These are phyloP conservation scores for Pinus tabuliformis DNA, from an alignment of 75 land plant genomes.

Conservation along the genomic window DNA sequence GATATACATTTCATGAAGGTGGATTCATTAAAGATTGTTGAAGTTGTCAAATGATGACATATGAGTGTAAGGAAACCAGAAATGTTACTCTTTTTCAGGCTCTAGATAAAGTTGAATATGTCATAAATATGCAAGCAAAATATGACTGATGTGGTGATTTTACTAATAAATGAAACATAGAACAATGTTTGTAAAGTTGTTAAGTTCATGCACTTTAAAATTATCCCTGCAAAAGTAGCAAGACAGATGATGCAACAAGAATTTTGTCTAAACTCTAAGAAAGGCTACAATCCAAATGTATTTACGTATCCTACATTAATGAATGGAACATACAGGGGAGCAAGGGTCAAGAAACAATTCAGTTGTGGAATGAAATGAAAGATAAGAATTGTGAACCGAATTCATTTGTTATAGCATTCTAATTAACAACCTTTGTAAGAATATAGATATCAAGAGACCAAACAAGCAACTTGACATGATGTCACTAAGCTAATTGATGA, in stretches of 20 bases:
- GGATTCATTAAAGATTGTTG: too few relatives aligned
- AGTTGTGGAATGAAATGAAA: slow-evolving; percentile 44
- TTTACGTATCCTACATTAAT: slow-evolving; percentile 61
- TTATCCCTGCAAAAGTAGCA: slow-evolving; percentile 58
- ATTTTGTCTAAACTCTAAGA: not conserved
- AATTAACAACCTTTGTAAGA: slow-evolving; percentile 60
- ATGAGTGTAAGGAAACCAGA: too few relatives aligned
- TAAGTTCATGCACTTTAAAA: slow-evolving; percentile 65
- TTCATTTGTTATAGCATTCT: slow-evolving; percentile 44
- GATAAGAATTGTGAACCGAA: slow-evolving; percentile 47
- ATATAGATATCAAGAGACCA: slow-evolving; percentile 38
- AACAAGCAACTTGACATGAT: slow-evolving; percentile 35
- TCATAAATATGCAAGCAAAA: slow-evolving; percentile 21
- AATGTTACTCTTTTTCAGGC: too few relatives aligned
- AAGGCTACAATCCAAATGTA: slow-evolving; percentile 43
- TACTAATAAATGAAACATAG: slow-evolving; percentile 67
- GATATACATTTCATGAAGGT: too few relatives aligned
- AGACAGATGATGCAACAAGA: slow-evolving; percentile 40
- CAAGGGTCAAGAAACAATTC: slow-evolving; percentile 35
- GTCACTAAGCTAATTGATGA: slow-evolving; percentile 48
- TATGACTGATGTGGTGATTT: slow-evolving; percentile 47
- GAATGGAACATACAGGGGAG: slow-evolving; percentile 52
- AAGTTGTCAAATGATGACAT: too few relatives aligned
- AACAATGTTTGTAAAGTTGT: slow-evolving; percentile 49
- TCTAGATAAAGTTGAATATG: too few relatives aligned